Evolutionary conservation across 108 stramenopile genomes (phyloP).

Genomic region (Fragilariopsis cylindrus): DNA sequence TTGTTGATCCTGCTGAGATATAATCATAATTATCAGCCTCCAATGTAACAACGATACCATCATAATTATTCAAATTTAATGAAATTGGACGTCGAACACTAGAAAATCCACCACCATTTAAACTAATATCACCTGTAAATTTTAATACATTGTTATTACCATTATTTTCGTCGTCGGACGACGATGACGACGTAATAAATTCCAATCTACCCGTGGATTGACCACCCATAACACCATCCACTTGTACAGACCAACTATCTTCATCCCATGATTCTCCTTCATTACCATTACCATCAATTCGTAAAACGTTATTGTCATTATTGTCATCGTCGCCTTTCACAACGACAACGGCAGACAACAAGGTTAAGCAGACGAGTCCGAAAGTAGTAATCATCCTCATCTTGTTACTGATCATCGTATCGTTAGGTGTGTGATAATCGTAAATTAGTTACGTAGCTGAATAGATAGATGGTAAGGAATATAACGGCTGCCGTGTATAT

Average conservation of each 20-base stretch:
- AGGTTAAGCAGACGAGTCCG: too few relatives aligned
- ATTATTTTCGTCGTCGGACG: not conserved
- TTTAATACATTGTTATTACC: not conserved
- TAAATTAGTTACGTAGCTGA: too few relatives aligned
- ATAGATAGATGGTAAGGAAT: too few relatives aligned
- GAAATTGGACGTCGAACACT: not conserved
- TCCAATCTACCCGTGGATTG: conserved; percentile 8
- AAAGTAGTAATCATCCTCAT: too few relatives aligned
- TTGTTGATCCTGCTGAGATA: too few relatives aligned
- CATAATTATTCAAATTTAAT: not conserved
- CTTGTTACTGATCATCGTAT: too few relatives aligned
- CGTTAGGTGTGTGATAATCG: too few relatives aligned
- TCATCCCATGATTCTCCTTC: conserved; percentile 2
- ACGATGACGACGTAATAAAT: not conserved
- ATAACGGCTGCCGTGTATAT: too few relatives aligned
- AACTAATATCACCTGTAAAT: not conserved
- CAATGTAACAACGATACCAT: not conserved
- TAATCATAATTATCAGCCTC: not conserved
- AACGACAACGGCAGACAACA: too few relatives aligned
- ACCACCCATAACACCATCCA: conserved; percentile 22
- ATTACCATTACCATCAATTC: not conserved
- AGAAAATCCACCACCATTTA: conserved; percentile 9
- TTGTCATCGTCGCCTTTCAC: too few relatives aligned
- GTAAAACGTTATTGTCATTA: not conserved
- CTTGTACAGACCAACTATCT: conserved; percentile 11